Evolutionary conservation across 441 rosid species (phyloP), one percentile per base, ranked within the genome.

Genomic region (Brassica balearica): DNA sequence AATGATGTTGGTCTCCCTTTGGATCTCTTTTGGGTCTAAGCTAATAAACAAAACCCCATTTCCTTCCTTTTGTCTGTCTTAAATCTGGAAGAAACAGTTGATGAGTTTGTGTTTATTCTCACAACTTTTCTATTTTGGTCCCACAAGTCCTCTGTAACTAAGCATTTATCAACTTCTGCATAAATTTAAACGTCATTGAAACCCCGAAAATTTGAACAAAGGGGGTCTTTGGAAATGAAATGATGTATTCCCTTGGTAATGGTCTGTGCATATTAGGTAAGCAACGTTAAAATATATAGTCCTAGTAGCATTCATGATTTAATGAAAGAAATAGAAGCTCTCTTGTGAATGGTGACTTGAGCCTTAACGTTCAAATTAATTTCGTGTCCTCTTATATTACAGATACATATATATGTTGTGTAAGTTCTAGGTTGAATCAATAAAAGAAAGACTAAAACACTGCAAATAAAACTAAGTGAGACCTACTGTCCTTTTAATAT

Each of bases 21-120:
- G 88, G 82, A 88, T 87, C 87, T 87, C 92, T 90, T 91, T 94
- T 90, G 82, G 84, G 88, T 88, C 92, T 84, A 87, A 84, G 86
- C 92, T 91, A 69, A 71, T 80, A 75, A 75, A 80, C 51, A 71
- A 80, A 74, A 48, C 3, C 83, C 11, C 27, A 48, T 71, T 75
- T 75, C 48, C 65, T 66, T 71, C 46, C 64, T 8, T 70, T 74
- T 75, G 53, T 9, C 65, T 80, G 74, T 91, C 92, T 91, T 92
- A 89, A 90, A 95, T 79, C 80, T 59, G 68, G 79, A 81, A 78
- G 81, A 74, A 80, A 81, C 80, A 68, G 80, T 81, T 74, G 72
- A 23, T 58, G 68, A 60, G 80, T 82, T 87, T 82, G 83, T 75
- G 84, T 85, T 77, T 76, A 82, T 71, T 71, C 76, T 74, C 76